Conservation (phyloP, 768 basidiomycete genomes). For the Mycena pura region DNA sequence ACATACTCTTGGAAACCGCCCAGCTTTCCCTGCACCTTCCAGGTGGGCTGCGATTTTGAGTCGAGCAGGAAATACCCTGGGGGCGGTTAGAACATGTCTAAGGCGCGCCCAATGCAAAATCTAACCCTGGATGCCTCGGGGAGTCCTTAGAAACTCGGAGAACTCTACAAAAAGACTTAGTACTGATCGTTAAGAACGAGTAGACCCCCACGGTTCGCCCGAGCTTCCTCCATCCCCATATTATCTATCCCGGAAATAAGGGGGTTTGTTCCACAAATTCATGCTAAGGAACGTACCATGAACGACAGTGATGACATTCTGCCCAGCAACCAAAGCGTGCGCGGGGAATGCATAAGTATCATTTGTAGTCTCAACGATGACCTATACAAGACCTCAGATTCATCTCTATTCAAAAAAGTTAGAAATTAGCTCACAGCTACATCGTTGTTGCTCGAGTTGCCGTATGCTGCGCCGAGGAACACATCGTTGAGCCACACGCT, state of each 20-base stretch:
- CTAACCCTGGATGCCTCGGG: slow-evolving; percentile 62
- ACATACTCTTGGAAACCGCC: slow-evolving; percentile 52
- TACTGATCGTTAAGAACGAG: neutral
- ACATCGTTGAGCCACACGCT: slow-evolving; percentile 64
- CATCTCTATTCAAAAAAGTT: neutral
- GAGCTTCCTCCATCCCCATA: slow-evolving; percentile 62
- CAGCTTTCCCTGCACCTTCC: slow-evolving; percentile 60
- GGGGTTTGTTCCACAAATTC: neutral
- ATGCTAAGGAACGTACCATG: slow-evolving; percentile 42
- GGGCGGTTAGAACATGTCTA: neutral
- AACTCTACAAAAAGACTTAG: slow-evolving; percentile 2
- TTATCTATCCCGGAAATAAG: slow-evolving; percentile 43
- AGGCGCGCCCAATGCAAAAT: slow-evolving; percentile 46
- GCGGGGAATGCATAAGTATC: slow-evolving; percentile 55
- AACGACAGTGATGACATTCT: slow-evolving; percentile 63
- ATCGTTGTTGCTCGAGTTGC: slow-evolving; percentile 40
- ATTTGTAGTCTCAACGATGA: slow-evolving; percentile 53
- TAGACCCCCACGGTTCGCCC: slow-evolving; percentile 23
- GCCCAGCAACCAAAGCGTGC: slow-evolving; percentile 50
- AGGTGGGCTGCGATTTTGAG: slow-evolving; percentile 25
- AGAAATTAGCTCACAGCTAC: slow-evolving; percentile 34
- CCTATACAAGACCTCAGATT: slow-evolving; percentile 3
- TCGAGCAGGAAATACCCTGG: slow-evolving; percentile 19
- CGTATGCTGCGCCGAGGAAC: slow-evolving; percentile 58
- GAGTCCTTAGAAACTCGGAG: slow-evolving; percentile 44